phyloP scores from a whole-genome alignment of 2,329 filamentous ascomycete species.

The Fusarium cyanostomum region DNA sequence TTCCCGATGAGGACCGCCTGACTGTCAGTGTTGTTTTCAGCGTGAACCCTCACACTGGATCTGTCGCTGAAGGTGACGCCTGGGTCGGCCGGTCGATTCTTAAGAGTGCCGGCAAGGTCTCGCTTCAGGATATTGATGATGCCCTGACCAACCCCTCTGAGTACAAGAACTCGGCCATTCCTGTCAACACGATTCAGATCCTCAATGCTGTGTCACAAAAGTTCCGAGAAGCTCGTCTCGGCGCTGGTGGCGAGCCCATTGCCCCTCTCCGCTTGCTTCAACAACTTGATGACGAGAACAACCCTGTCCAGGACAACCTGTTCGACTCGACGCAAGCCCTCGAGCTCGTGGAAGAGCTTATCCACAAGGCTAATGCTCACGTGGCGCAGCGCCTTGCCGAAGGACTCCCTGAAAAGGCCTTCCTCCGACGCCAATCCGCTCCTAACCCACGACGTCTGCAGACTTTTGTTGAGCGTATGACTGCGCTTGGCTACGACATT shows the following conservation, averaged over 20 bases:
- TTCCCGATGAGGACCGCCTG: constrained; percentile 87
- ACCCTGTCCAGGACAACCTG: constrained; percentile 94
- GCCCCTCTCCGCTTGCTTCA: constrained; percentile 89
- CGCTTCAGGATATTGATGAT: constrained; percentile 85
- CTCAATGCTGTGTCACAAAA: constrained; percentile 86
- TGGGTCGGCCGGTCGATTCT: constrained; percentile 96
- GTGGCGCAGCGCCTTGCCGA: constrained; percentile 85
- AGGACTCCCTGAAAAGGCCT: constrained; percentile 88
- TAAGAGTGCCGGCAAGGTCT: constrained; percentile 87
- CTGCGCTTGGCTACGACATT: constrained; percentile 86
- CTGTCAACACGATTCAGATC: constrained; percentile 80
- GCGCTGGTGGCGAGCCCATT: constrained; percentile 79
- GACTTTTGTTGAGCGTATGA: constrained; percentile 94
- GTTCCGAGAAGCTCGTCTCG: constrained; percentile 88
- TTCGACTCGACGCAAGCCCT: constrained; percentile 91
- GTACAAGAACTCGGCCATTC: constrained; percentile 71
- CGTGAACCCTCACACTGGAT: constrained; percentile 82
- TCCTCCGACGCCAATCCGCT: constrained; percentile 85
- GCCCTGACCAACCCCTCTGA: constrained; percentile 73
- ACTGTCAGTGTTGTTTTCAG: constrained; percentile 94
- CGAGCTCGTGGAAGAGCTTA: constrained; percentile 93
- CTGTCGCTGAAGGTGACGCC: constrained; percentile 82
- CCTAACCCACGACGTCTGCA: constrained; percentile 90
- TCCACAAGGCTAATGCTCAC: constrained; percentile 90
- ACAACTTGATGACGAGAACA: constrained; percentile 97